Evolutionary conservation across 192 early-diverging fungal genomes (phyloP).

Genomic region (Phycomyces nitens): DNA sequence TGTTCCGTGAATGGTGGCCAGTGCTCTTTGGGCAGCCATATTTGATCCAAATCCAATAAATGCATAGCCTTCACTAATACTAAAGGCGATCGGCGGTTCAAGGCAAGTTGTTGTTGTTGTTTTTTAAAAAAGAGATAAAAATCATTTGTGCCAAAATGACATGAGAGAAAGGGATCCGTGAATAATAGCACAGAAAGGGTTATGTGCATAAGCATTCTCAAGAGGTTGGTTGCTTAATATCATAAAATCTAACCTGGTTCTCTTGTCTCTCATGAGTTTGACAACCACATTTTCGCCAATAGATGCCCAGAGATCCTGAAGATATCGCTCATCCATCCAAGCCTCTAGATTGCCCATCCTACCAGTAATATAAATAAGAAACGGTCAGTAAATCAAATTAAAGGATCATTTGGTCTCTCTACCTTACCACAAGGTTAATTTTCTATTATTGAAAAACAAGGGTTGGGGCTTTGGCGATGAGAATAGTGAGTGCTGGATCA

Average conservation of each 20-base stretch:
- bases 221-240: not conserved
- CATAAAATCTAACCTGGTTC: constrained; percentile 62
- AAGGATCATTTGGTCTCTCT: too few species aligned
- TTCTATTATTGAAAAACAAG: too few species aligned
- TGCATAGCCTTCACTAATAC: constrained; percentile 76
- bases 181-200: too few species aligned
- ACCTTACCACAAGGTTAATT: too few species aligned
- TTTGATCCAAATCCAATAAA: constrained; percentile 81
- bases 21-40: constrained; percentile 66
- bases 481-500: too few species aligned
- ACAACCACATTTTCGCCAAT: constrained; percentile 80
- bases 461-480: too few species aligned
- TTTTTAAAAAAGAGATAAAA: too few species aligned
- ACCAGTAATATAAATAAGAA: not conserved
- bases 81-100: constrained; percentile 18
- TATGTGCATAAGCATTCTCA: constrained; percentile 6
- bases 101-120: too few species aligned
- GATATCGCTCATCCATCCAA: constrained; percentile 95
- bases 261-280: constrained; percentile 91
- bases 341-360: constrained; percentile 95
- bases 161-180: too few species aligned
- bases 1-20: constrained; percentile 73
- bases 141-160: too few species aligned
- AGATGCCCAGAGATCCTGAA: constrained; percentile 78
- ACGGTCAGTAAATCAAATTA: not conserved